These are phyloP conservation scores for Tirmania nivea DNA, from an alignment of 495 filamentous ascomycete species.

Conservation along the genomic window DNA sequence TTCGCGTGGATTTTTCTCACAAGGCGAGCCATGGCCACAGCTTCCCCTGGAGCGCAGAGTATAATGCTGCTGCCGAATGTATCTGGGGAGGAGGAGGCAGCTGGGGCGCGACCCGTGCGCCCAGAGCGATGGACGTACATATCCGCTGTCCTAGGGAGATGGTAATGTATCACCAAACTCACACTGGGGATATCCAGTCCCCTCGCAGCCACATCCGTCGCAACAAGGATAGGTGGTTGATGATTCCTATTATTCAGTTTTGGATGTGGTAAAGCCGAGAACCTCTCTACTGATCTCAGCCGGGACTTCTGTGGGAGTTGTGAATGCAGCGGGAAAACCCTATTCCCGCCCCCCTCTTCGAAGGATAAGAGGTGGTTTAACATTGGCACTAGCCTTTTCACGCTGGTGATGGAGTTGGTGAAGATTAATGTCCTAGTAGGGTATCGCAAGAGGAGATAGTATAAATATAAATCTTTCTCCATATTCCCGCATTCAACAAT, in stretches of 20 bases:
- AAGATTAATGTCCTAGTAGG: constrained; percentile 70
- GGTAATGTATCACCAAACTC: constrained; percentile 78
- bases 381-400: constrained; percentile 66
- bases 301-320: constrained; percentile 96
- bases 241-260: constrained; percentile 22
- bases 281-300: constrained; percentile 74
- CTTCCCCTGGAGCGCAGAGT: constrained; percentile 80
- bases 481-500: constrained; percentile 76
- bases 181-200: constrained; percentile 85
- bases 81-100: constrained; percentile 31
- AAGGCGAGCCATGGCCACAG: constrained; percentile 57
- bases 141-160: constrained; percentile 78
- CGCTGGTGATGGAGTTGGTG: constrained; percentile 84
- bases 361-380: constrained; percentile 54
- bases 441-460: constrained; percentile 65
- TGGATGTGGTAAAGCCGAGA: constrained; percentile 27
- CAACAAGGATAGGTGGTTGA: constrained; percentile 53
- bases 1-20: constrained; percentile 64
- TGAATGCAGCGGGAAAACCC: constrained; percentile 58
- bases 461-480: constrained; percentile 95
- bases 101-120: constrained; percentile 62
- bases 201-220: constrained; percentile 90
- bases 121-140: constrained; percentile 90
- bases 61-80: constrained; percentile 58
- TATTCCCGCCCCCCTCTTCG: not conserved